Evolutionary conservation across 306 rosid species (phyloP), one percentile per base, ranked within the genome.

Genomic region (Quercus parvula): DNA sequence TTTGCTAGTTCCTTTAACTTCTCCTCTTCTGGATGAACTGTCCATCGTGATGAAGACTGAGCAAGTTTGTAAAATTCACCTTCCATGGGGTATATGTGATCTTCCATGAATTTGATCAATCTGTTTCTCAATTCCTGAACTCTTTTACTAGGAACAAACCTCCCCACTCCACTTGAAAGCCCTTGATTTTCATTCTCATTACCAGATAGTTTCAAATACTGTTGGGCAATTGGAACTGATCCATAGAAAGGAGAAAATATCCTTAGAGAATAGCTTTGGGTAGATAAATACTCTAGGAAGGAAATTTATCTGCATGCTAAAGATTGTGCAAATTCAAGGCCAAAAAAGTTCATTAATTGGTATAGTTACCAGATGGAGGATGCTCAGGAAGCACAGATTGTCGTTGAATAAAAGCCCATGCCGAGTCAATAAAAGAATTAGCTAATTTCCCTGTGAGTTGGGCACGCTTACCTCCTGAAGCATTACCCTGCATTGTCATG

Each of bases 381-480:
- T 70, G 82, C 75, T 83, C 86, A 18, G 99, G 99, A 86, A 95
- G 96, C 79, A 89, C 96, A 72, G 86, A 79, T 59, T 86, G 85
- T 24, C 13, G 87, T 81, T 77, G 83, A 66, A 95, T 84, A 81
- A 86, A 89, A 76, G 57, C 81, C 94, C 97, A 91, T 73, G 98
- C 94, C 44, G 74, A 46, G 78, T 90, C 92, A 55, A 95, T 88
- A 25, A 91, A 73, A 51, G 88, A 86, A 82, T 93, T 82, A 52
- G 92, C 92, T 70, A 81, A 78, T 56, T 79, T 81, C 76, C 78
- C 96, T n/a, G 97, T 41, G 76, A 80, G 46, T 74, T 79, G 84
- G 78, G 99, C 99, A 74, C 89, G 90, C 81, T 93, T 91, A 82
- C 99, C 99, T 59, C 90, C 98, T 6, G 98, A 90, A 73, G 99